Evolutionary conservation across 2,329 filamentous ascomycete genomes (phyloP).

Genomic region (Arthrinium puccinioides): DNA sequence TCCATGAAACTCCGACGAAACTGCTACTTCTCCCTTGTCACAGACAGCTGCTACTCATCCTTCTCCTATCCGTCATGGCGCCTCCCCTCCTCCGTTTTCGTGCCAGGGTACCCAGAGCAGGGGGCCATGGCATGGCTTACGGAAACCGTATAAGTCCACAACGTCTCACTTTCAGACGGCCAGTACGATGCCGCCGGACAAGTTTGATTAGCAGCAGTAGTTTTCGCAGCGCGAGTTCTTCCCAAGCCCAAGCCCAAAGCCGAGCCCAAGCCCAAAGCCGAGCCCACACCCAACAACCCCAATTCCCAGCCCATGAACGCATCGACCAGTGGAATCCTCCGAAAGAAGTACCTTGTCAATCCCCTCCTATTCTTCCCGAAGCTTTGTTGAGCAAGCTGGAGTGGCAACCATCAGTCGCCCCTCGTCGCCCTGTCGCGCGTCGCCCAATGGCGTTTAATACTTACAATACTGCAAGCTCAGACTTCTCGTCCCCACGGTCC

Average conservation of each 20-base stretch:
- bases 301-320: too few relatives aligned
- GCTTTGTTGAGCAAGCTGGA: constrained; percentile 5
- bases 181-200: constrained; percentile 1
- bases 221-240: constrained; percentile 3
- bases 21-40: not conserved
- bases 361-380: constrained; percentile 3
- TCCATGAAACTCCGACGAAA: constrained; percentile 5
- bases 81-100: not conserved
- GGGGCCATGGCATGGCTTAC: not conserved
- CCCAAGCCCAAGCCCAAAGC: too few relatives aligned
- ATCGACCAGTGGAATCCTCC: constrained; percentile 1
- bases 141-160: constrained; percentile 3
- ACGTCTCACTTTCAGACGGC: constrained; percentile 2
- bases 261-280: too few relatives aligned
- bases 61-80: constrained; percentile 2
- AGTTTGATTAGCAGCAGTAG: constrained; percentile 5
- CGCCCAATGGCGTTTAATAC: constrained; percentile 36
- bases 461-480: constrained; percentile 39
- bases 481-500: constrained; percentile 46
- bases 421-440: constrained; percentile 11
- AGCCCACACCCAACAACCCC: too few relatives aligned
- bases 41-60: not conserved
- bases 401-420: constrained; percentile 1
- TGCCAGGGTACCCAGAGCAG: constrained; percentile 2
- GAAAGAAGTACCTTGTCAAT: constrained; percentile 1